Evolutionary conservation across 2,329 filamentous ascomycete genomes (phyloP), one percentile per base, ranked within the genome.

Genomic region (Grosmannia clavigera): DNA sequence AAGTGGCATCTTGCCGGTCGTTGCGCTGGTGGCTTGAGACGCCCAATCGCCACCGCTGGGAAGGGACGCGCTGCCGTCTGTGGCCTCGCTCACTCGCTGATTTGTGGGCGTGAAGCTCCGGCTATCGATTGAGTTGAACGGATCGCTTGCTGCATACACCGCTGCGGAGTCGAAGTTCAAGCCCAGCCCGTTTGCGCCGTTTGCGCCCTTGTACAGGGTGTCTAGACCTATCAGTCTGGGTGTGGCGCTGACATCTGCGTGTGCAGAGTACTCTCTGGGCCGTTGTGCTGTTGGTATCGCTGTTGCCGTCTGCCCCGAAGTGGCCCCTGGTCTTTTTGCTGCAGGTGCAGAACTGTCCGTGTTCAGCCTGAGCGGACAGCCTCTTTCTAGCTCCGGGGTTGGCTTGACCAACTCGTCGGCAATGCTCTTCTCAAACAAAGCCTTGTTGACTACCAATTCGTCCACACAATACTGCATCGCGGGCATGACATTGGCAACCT

Each of bases 401-500:
- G 75, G 74, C 54, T 73, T 79, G 46, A 78, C 75, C 68, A 84
- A 82, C 65, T 87, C 86, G 57, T 84, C 77, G 46, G 81, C 77
- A 51, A 92, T 82, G 64, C 81, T 84, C 55, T 75, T 74, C 66
- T 89, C 82, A 80, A 95, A 97, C 6, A 86, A 78, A 2, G 74
- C 73, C 70, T 87, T 88, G 72, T 97, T 97, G 61, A 75, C 75
- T 57, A 88, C 79, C 29, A 97, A 85, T 72, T 96, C 90, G 31
- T 88, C 82, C 14, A 95, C 86, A 14, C 87, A 89, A 71, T 95
- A 96, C 57, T 79, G 77, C 84, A 97, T 89, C 27, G 82, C 83
- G 2, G 94, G 92, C 68, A 97, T 81, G 43, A 97, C 82, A 66
- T 95, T 88, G 35, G 89, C 85, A 9, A 97, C 86, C 9, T 88